Conservation (phyloP, 768 basidiomycete species). For the Trametes punicea region DNA sequence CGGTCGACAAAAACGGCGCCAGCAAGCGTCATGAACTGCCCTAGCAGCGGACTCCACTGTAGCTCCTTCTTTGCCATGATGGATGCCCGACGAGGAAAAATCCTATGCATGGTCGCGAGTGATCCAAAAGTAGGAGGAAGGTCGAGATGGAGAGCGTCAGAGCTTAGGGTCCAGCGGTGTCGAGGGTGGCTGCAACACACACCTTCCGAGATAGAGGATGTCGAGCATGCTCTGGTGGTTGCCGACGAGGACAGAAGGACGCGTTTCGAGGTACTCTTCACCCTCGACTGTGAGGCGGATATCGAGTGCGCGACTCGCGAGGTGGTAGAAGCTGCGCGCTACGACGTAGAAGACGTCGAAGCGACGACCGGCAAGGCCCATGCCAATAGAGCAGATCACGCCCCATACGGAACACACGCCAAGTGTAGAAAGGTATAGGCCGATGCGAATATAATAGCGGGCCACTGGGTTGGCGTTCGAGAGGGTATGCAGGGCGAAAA, state of each 20-base stretch:
- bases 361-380: constrained; percentile 64
- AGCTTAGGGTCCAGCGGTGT: neutral
- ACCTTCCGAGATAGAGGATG: constrained; percentile 79
- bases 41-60: constrained; percentile 76
- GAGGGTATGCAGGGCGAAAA: constrained; percentile 60
- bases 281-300: constrained; percentile 80
- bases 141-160: constrained; percentile 3
- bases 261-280: constrained; percentile 69
- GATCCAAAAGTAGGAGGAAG: constrained; percentile 5
- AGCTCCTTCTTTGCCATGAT: constrained; percentile 95
- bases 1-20: constrained; percentile 92
- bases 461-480: constrained; percentile 52
- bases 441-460: constrained; percentile 70
- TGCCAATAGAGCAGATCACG: constrained; percentile 59
- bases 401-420: constrained; percentile 71
- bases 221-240: constrained; percentile 97
- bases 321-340: constrained; percentile 76
- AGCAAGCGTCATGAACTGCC: constrained; percentile 86
- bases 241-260: constrained; percentile 72
- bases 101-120: constrained; percentile 37
- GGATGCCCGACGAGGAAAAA: constrained; percentile 77
- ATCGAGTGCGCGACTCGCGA: constrained; percentile 62
- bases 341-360: constrained; percentile 82
- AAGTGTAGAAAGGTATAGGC: constrained; percentile 71
- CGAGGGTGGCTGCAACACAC: constrained; percentile 28